Percentiles rank a stretch among this genome's conserved stretches.
phyloP scores from a whole-genome alignment of 164 flowering plant species.

The Chimonanthus praecox region DNA sequence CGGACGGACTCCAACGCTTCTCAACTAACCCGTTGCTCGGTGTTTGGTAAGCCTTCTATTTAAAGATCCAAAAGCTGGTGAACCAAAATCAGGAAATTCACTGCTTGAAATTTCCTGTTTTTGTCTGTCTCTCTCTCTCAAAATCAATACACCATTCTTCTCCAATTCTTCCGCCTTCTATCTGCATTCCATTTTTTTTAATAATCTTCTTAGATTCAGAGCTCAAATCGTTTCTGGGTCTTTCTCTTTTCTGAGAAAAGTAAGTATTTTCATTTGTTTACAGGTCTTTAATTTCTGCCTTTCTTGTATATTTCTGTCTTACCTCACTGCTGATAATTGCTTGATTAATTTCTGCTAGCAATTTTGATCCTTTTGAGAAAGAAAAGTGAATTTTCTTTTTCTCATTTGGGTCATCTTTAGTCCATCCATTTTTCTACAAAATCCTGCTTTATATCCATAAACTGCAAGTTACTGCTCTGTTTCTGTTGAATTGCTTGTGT shows the following conservation, averaged over 20 bases:
- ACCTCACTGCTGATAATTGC: too few species aligned
- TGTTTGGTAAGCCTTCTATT: conserved; percentile 16
- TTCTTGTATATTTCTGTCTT: too few species aligned
- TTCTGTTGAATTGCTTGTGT: background rate
- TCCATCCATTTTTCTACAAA: background rate
- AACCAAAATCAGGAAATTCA: conserved; percentile 20
- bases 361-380: too few species aligned
- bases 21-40: conserved; percentile 28
- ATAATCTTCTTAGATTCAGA: conserved; percentile 1
- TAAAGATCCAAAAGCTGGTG: conserved; percentile 14
- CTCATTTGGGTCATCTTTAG: conserved; percentile 2
- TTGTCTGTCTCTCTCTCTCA: too few species aligned
- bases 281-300: too few species aligned
- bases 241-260: background rate
- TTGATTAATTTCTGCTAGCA: too few species aligned
- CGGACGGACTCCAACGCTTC: conserved; percentile 5
- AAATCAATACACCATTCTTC: too few species aligned
- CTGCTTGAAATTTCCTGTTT: background rate
- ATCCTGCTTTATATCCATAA: background rate
- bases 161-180: background rate
- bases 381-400: background rate
- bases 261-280: background rate
- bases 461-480: background rate
- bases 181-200: background rate
- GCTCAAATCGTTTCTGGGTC: background rate